Percentiles rank a stretch among this genome's conserved stretches.
phyloP scores from a whole-genome alignment of 306 rosid genomes.

The Lablab purpureus region DNA sequence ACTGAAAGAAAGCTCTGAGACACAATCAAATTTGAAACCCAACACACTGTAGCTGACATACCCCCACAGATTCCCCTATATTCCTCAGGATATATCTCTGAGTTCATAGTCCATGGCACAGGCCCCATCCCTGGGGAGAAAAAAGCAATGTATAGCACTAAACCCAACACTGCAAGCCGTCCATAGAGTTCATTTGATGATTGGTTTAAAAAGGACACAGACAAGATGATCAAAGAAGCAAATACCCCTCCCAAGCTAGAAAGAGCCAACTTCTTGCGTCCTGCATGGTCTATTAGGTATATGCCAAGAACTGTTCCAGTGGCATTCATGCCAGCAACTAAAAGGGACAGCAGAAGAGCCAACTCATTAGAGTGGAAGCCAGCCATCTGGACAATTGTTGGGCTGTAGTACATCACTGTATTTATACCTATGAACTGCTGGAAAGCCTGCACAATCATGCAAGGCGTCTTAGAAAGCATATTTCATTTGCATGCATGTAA shows the following conservation, averaged over 20 bases:
- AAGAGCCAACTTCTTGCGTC: slow-evolving; percentile 75
- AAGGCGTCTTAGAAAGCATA: neutral
- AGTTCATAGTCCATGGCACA: slow-evolving; percentile 92
- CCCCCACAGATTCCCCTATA: slow-evolving; percentile 89
- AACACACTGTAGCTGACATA: slow-evolving; percentile 87
- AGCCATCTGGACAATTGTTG: slow-evolving; percentile 90
- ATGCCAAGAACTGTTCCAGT: slow-evolving; percentile 80
- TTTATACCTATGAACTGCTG: slow-evolving; percentile 90
- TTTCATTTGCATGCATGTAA: neutral
- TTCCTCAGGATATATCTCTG: slow-evolving; percentile 86
- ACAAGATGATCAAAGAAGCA: slow-evolving; percentile 63
- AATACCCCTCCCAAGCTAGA: slow-evolving; percentile 72
- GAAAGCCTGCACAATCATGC: slow-evolving; percentile 62
- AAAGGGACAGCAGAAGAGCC: slow-evolving; percentile 80
- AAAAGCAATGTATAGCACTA: slow-evolving; percentile 66
- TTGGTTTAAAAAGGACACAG: slow-evolving; percentile 56
- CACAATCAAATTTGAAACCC: slow-evolving; percentile 78
- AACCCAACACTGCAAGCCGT: slow-evolving; percentile 72
- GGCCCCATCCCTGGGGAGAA: slow-evolving; percentile 96
- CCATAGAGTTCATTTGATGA: slow-evolving; percentile 55
- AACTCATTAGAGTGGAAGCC: slow-evolving; percentile 77
- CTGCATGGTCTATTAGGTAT: slow-evolving; percentile 77
- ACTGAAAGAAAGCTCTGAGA: slow-evolving; percentile 74
- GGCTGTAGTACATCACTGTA: slow-evolving; percentile 96
- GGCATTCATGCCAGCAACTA: slow-evolving; percentile 80